These are phyloP conservation scores for Linum tenue DNA, from an alignment of 345 rosid species.

Conservation along the genomic window DNA sequence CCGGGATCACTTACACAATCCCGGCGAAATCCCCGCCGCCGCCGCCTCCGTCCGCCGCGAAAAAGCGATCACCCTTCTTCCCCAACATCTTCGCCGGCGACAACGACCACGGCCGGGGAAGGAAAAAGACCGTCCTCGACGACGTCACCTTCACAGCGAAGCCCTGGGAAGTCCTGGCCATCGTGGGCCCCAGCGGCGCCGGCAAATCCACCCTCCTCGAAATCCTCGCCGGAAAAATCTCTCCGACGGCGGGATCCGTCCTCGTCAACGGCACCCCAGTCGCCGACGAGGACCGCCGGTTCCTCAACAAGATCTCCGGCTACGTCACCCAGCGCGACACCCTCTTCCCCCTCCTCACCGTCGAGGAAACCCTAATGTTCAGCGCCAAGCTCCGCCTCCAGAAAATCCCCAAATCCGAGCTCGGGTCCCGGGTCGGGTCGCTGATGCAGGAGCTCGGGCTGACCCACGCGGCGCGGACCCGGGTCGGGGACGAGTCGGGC, in stretches of 20 bases:
- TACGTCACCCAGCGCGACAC: constrained; percentile 81
- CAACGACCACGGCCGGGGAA: constrained; percentile 16
- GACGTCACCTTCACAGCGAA: constrained; percentile 73
- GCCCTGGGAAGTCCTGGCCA: constrained; percentile 89
- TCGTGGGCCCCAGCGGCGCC: constrained; percentile 95
- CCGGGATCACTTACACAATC: constrained; percentile 58
- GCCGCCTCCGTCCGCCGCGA: background rate
- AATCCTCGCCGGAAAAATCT: constrained; percentile 57
- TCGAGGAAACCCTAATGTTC: constrained; percentile 85
- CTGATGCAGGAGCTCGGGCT: constrained; percentile 79
- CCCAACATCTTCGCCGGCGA: constrained; percentile 9
- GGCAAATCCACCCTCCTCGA: constrained; percentile 86
- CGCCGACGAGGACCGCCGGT: constrained; percentile 18
- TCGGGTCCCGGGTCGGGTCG: constrained; percentile 49
- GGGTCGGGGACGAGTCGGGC: constrained; percentile 61
- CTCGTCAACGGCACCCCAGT: constrained; percentile 51
- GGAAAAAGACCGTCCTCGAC: constrained; percentile 48
- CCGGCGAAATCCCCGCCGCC: background rate
- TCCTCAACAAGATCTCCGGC: constrained; percentile 70
- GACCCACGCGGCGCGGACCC: constrained; percentile 47
- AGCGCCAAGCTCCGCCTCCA: constrained; percentile 67
- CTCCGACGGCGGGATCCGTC: constrained; percentile 57
- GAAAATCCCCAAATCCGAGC: constrained; percentile 42
- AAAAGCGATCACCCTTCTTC: constrained; percentile 11
- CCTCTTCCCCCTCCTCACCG: constrained; percentile 87